phyloP scores from a whole-genome alignment of 1,284 basidiomycete genomes.

The Trametes polyzona region DNA sequence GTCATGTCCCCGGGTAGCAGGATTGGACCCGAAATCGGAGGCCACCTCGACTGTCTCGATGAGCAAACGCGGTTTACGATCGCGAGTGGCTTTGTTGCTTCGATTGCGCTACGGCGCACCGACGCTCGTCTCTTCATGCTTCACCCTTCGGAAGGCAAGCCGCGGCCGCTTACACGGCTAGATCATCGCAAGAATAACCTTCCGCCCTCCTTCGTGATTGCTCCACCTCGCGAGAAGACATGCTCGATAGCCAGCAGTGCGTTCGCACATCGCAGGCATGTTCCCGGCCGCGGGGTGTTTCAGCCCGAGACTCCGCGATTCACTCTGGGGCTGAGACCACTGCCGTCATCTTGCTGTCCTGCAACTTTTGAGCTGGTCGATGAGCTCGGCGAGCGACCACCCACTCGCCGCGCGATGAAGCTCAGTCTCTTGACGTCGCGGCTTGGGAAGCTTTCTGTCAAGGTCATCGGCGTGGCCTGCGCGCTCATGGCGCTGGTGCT shows the following conservation, averaged over 20 bases:
- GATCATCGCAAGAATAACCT: constrained; percentile 10
- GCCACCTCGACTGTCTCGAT: no score
- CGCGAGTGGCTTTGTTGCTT: constrained; percentile 14
- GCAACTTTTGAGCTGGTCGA: background rate
- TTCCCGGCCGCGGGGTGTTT: background rate
- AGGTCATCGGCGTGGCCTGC: background rate
- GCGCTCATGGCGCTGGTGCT: constrained; percentile 11
- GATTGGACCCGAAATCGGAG: no score
- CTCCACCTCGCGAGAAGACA: constrained; percentile 6
- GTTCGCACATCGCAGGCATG: background rate
- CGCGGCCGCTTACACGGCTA: constrained; percentile 2
- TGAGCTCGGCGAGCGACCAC: background rate
- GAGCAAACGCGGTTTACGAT: no score
- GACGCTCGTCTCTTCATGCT: constrained; percentile 15
- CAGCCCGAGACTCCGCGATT: no score
- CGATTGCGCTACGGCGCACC: background rate
- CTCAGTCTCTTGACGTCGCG: constrained; percentile 1
- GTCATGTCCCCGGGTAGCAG: no score
- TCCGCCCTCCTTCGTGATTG: background rate
- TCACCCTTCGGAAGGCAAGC: constrained; percentile 8
- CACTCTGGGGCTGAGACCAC: no score
- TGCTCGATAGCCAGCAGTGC: background rate
- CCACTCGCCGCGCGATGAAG: constrained; percentile 9
- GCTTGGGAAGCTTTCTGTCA: constrained; percentile 10
- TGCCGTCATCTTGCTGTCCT: background rate